Conservation (phyloP, 2,329 filamentous ascomycete species). For the Dichotomopilus funicola region DNA sequence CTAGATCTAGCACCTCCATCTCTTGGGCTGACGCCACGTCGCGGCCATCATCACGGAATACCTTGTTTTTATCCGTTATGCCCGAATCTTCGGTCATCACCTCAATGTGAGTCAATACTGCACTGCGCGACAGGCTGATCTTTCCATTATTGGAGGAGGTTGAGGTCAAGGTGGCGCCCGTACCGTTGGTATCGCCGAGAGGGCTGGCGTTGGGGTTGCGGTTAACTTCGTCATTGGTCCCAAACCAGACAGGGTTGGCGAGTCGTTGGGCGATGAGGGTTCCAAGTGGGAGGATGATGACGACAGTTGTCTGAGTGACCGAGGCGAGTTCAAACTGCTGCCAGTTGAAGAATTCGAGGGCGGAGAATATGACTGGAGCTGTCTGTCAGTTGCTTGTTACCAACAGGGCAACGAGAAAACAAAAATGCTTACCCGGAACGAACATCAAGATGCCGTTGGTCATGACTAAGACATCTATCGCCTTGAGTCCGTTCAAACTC, state of each 20-base stretch:
- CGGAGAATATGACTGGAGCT: conserved; percentile 43
- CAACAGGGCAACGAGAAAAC: neutral
- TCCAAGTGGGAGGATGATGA: conserved; percentile 46
- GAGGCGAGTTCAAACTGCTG: conserved; percentile 44
- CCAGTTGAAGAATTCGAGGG: conserved; percentile 38
- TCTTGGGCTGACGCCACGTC: conserved; percentile 10
- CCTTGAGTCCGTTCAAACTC: conserved; percentile 35
- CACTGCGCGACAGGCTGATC: neutral
- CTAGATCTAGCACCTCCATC: neutral
- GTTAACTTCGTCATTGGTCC: conserved; percentile 5
- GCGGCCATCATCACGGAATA: conserved; percentile 12
- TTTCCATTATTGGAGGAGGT: no score
- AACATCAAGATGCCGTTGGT: conserved; percentile 52
- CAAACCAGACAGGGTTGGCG: conserved; percentile 26
- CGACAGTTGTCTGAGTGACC: conserved; percentile 43
- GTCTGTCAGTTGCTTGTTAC: neutral
- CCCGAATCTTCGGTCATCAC: neutral
- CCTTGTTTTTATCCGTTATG: neutral
- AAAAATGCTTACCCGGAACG: conserved; percentile 39
- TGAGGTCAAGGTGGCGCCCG: neutral
- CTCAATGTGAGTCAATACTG: conserved; percentile 2
- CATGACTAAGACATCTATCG: conserved; percentile 50
- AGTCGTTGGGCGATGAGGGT: conserved; percentile 46
- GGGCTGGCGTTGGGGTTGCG: neutral
- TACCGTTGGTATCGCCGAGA: neutral